Conservation (phyloP, 768 basidiomycete species). For the Holtermanniella nyarrowii region DNA sequence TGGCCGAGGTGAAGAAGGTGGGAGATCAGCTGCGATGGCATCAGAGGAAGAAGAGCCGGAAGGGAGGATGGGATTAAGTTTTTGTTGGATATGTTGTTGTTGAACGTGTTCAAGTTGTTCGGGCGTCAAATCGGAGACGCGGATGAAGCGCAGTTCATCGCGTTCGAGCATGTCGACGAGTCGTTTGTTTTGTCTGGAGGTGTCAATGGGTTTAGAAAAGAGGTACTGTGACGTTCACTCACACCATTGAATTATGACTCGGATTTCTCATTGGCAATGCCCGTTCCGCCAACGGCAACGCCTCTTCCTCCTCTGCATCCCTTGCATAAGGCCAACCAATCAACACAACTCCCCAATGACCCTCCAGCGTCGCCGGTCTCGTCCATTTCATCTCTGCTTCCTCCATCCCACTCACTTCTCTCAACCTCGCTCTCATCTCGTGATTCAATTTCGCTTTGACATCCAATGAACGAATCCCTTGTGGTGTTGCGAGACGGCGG, state of each 20-base stretch:
- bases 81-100: neutral
- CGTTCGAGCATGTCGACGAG: conserved; percentile 7
- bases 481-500: conserved; percentile 8
- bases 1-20: no score
- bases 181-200: conserved; percentile 9
- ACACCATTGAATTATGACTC: conserved; percentile 8
- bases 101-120: neutral
- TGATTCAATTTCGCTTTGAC: conserved; percentile 12
- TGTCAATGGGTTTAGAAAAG: neutral
- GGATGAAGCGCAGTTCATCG: conserved; percentile 6
- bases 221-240: neutral
- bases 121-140: neutral
- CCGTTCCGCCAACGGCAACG: neutral
- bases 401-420: conserved; percentile 6
- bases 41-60: neutral
- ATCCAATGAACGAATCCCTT: conserved; percentile 8
- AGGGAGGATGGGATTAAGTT: neutral
- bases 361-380: conserved; percentile 8
- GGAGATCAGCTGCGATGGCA: neutral
- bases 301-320: conserved; percentile 1
- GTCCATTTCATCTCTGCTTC: conserved; percentile 22
- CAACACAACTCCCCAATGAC: conserved; percentile 11
- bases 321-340: conserved; percentile 11
- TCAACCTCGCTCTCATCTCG: conserved; percentile 9
- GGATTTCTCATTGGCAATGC: conserved; percentile 12